Evolutionary conservation across 306 rosid species (phyloP), one percentile per base, ranked within the genome.

Genomic region (Heteromeles arbutifolia): DNA sequence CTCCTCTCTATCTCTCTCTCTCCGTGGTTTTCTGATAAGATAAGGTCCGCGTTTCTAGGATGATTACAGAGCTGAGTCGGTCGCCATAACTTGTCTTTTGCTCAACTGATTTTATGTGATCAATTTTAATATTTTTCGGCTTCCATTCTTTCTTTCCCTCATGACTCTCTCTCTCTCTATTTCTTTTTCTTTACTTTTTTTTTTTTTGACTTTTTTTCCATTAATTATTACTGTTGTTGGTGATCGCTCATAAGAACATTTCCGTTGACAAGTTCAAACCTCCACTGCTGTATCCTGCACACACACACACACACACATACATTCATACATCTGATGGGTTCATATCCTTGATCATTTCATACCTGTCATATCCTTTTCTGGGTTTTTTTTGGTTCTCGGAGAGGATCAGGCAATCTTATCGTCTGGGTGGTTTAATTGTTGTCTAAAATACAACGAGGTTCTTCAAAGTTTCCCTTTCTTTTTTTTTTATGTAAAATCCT

Each of bases 41-140:
- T 78, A 78, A 75, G 88, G 86, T 45, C 64, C 88, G 84, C 86
- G 71, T 72, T 82, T 82, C 77, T 39, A 39, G 44, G 79, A 82
- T 86, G 78, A 45, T 13, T 68, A 15, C 18, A n/a, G 22, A 72
- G 66, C 22, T 34, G 45, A 13, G 53, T 66, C 70, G 48, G 69
- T 22, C 48, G 59, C 44, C 69, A 61, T 70, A 66, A 63, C 67
- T 77, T 63, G 75, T 74, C 44, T 69, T 84, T 61, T 81, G 58
- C 22, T 41, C 29, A 45, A 68, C 31, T 56, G 37, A 32, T 50
- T 32, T 32, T 32, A 18, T 18, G 57, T 21, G 57, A 17, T 52
- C 62, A 11, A 25, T 11, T 24, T 61, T 25, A 25, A 61, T 25
- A 3, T 57, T 18, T 8, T 61, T 64, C 26, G 17, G 73, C 57